phyloP scores from a whole-genome alignment of 1,284 basidiomycete species.

The Apiotrichum gracile region DNA sequence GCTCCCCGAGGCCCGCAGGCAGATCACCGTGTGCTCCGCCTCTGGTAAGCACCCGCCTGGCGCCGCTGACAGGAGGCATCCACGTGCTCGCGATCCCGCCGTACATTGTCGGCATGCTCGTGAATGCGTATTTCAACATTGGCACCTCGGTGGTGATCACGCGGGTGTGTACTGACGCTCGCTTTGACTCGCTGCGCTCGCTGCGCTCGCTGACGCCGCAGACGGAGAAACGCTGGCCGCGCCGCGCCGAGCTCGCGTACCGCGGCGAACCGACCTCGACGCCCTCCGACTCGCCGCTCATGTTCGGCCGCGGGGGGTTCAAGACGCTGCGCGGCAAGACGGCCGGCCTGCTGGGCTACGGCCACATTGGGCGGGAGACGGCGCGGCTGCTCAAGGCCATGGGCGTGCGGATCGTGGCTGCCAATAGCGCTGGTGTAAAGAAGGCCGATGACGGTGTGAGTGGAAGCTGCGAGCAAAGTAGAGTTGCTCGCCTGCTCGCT shows the following conservation, averaged over 20 bases:
- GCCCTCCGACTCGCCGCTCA: background rate
- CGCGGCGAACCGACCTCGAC: background rate
- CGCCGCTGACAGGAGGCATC: conserved; percentile 23
- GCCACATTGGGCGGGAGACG: conserved; percentile 41
- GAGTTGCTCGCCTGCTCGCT: background rate
- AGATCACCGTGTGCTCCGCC: conserved; percentile 30
- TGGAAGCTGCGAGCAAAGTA: background rate
- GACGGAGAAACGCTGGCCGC: conserved; percentile 17
- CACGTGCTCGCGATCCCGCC: conserved; percentile 41
- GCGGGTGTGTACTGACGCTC: conserved; percentile 11
- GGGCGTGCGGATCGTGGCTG: conserved; percentile 41
- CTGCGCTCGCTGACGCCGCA: background rate
- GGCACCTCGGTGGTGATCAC: conserved; percentile 27
- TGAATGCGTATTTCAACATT: conserved; percentile 31
- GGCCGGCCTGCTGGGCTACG: conserved; percentile 22
- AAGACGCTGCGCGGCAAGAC: conserved; percentile 10
- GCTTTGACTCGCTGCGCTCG: background rate
- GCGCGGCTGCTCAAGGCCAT: conserved; percentile 40
- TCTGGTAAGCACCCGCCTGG: conserved; percentile 18
- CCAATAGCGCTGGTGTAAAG: conserved; percentile 38
- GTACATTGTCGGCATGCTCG: conserved; percentile 36
- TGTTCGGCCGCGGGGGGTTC: conserved; percentile 4
- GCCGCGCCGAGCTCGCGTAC: conserved; percentile 13
- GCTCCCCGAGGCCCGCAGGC: conserved; percentile 20
- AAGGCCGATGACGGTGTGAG: conserved; percentile 31